Conservation (phyloP, 176 grass and related monocot genomes). For the Carex scoparia region DNA sequence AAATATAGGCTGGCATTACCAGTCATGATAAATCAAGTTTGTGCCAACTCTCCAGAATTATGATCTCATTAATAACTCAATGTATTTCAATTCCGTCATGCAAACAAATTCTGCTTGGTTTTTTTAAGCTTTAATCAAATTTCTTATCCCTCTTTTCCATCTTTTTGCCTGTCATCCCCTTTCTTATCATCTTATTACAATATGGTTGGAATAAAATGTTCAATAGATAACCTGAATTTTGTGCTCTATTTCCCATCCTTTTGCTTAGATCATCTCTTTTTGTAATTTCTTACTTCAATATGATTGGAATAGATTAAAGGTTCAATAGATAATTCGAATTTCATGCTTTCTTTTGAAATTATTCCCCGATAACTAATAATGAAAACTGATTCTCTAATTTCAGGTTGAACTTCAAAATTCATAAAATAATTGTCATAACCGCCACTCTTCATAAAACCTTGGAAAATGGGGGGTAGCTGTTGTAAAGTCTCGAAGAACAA, state of each 20-base stretch:
- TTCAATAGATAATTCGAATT: not conserved
- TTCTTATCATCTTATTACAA: not conserved
- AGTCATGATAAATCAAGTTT: not conserved
- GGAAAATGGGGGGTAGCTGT: conserved; percentile 81
- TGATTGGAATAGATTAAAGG: not conserved
- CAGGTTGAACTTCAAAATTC: not conserved
- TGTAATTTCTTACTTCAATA: not conserved
- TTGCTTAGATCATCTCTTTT: not conserved
- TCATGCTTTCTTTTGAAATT: not conserved
- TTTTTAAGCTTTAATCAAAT: not conserved
- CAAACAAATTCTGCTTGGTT: not conserved
- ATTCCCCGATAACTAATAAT: not conserved
- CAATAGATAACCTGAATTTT: not conserved
- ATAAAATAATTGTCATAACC: not conserved
- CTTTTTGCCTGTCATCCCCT: not conserved
- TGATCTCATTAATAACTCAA: not conserved
- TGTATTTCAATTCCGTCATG: not conserved
- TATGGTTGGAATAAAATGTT: not conserved
- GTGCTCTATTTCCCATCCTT: not conserved
- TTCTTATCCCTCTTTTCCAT: not conserved
- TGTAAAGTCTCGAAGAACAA: conserved; percentile 61
- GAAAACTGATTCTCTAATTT: not conserved
- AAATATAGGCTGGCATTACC: not conserved
- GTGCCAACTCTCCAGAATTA: not conserved
- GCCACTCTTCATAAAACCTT: not conserved